These are phyloP conservation scores for Annona squamosa DNA, from an alignment of 164 flowering plant species.

Conservation along the genomic window DNA sequence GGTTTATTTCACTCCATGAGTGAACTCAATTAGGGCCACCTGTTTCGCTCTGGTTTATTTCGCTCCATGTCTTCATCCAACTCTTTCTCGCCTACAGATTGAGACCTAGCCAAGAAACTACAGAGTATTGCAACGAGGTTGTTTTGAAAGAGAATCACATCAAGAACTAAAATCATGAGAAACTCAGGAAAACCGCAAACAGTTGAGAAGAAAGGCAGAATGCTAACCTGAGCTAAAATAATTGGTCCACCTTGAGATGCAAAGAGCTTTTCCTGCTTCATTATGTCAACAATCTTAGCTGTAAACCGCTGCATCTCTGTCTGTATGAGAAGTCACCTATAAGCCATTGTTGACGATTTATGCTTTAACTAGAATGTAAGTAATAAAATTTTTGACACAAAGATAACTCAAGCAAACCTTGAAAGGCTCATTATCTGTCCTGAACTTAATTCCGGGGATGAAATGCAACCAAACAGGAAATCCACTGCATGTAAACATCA, in stretches of 20 bases:
- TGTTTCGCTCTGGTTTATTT: not conserved
- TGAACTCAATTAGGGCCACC: not conserved
- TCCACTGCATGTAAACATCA: conserved; percentile 53
- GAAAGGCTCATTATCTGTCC: conserved; percentile 90
- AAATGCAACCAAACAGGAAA: conserved; percentile 98
- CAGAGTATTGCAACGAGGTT: not conserved
- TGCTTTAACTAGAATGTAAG: not conserved
- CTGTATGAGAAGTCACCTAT: conserved; percentile 28
- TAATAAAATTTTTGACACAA: not conserved
- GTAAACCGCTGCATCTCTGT: conserved; percentile 91
- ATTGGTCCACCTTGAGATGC: conserved; percentile 99
- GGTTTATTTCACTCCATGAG: not conserved
- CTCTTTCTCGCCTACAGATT: not conserved
- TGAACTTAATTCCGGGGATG: conserved; percentile 69
- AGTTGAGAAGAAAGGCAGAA: not conserved
- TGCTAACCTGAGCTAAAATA: conserved; percentile 82
- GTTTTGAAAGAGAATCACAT: not conserved
- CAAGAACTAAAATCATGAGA: not conserved
- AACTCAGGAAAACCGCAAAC: not conserved
- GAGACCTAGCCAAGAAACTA: not conserved
- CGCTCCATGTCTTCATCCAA: not conserved
- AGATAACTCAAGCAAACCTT: conserved; percentile 43
- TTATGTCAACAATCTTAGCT: conserved; percentile 72
- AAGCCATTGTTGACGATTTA: not conserved
- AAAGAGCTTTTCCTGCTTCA: conserved; percentile 85